Base-by-base conservation (phyloP, 2,329 filamentous ascomycete species). In the Thelonectria olida region DNA sequence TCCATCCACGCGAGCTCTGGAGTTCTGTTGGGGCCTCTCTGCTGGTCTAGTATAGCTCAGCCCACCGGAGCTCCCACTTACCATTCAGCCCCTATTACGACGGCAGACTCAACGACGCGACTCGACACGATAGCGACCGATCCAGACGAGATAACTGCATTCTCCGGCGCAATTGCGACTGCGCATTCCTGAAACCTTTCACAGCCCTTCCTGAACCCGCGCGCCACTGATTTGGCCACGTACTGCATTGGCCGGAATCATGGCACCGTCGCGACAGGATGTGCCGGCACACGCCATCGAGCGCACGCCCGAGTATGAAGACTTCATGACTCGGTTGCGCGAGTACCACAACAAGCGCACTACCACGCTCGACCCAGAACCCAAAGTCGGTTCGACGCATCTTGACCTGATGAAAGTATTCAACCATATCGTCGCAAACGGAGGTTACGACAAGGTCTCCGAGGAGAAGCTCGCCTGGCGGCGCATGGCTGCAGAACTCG, bases 391-490 rank as follows among this genome's bases (percentile, higher is more conserved):
- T 62, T 85, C 86, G 67, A 89, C 89, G 62, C 88, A 90, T 66
- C 85, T 97, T 63, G 91, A 97, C 72, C 83, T 97, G 25, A 82
- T 89, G 73, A 90, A 91, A 72, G 85, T 96, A 27, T 97, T 92
- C 82, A 90, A 91, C 64, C 85, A 89, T 67, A 91, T 97, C 17
- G 85, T 91, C 54, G 85, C 86, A 20, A 88, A 89, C 70, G 93
- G 93, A 54, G 93, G 93, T 60, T 97, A 97, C 75, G 93, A 97
- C 78, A 90, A 90, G 74, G 87, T 95, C 75, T 93, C 87, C 63
- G 90, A 88, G 79, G 88, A 95, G 75, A 96, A 95, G 81, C 85
- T 96, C 66, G 91, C 92, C 52, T 97, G 93, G 93, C 87, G 92
- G 65, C 88, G 88, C 69, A 85, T 97, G 70, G 92, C 90, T 12